Conservation (phyloP, 371 early-diverging fungal genomes). For the Amoeboradix gromovi region DNA sequence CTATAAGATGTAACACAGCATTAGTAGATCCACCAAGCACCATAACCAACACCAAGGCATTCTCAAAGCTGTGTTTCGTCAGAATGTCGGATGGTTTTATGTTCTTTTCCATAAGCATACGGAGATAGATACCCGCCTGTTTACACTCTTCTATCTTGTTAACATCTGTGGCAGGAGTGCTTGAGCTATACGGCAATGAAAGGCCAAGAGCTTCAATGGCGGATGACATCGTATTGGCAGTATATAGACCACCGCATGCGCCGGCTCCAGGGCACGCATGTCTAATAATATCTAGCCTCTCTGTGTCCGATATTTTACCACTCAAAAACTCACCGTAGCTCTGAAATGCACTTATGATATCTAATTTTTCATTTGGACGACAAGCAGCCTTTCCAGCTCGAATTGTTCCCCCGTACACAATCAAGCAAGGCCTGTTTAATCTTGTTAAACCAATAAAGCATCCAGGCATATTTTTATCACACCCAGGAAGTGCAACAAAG, state of each 20-base stretch:
- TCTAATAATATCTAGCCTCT: slow-evolving; percentile 50
- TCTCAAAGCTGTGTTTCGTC: slow-evolving; percentile 69
- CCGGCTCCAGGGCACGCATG: slow-evolving; percentile 84
- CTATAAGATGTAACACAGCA: slow-evolving; percentile 78
- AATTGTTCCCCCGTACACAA: slow-evolving; percentile 80
- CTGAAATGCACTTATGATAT: slow-evolving; percentile 84
- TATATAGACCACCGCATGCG: slow-evolving; percentile 85
- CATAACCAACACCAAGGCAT: slow-evolving; percentile 65
- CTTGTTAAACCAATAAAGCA: slow-evolving; percentile 78
- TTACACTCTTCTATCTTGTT: slow-evolving; percentile 60
- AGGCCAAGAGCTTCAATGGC: slow-evolving; percentile 89
- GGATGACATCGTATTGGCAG: slow-evolving; percentile 87
- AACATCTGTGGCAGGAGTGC: slow-evolving; percentile 55
- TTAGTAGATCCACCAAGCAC: slow-evolving; percentile 83
- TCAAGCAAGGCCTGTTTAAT: slow-evolving; percentile 68
- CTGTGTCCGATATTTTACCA: slow-evolving; percentile 53
- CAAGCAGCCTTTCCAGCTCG: slow-evolving; percentile 8
- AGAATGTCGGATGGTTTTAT: slow-evolving; percentile 74
- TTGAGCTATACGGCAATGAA: slow-evolving; percentile 70
- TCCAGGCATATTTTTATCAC: slow-evolving; percentile 97
- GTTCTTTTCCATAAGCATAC: slow-evolving; percentile 47
- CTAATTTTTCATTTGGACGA: slow-evolving; percentile 14
- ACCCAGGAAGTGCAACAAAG: slow-evolving; percentile 68
- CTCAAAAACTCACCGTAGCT: slow-evolving; percentile 65
- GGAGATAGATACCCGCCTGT: slow-evolving; percentile 47